Evolutionary conservation across 305 asterid species (phyloP).

Genomic region (Petunia hybrid): DNA sequence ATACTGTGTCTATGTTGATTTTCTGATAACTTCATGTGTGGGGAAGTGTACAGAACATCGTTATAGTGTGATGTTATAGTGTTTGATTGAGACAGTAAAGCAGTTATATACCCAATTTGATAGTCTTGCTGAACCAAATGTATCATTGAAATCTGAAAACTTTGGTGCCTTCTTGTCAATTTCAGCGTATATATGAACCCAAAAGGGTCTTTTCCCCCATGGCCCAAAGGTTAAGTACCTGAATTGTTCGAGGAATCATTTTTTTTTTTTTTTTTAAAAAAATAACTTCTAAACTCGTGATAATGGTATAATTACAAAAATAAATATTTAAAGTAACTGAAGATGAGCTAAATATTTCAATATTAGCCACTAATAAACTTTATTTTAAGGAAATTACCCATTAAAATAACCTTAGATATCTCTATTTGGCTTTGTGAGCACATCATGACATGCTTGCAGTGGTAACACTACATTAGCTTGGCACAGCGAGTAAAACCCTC

Average conservation of each 20-base stretch:
- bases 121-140: slow-evolving; percentile 28
- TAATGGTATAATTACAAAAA: not conserved
- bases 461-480: not conserved
- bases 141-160: not conserved
- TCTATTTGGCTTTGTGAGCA: slow-evolving; percentile 20
- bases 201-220: not conserved
- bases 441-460: not conserved
- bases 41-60: not conserved
- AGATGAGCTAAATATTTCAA: slow-evolving; percentile 18
- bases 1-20: not conserved
- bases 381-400: not conserved
- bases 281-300: not conserved
- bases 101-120: slow-evolving; percentile 6
- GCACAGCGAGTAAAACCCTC: too few species aligned
- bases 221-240: slow-evolving; percentile 1
- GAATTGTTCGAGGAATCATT: slow-evolving; percentile 6
- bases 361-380: not conserved
- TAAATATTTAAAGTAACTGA: not conserved
- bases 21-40: not conserved
- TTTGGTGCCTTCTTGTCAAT: not conserved
- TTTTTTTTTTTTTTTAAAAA: not conserved
- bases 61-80: not conserved
- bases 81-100: slow-evolving; percentile 1
- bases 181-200: slow-evolving; percentile 16
- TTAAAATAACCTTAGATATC: not conserved